A percentile compares a stretch with the other conserved stretches of the same genome.
Conservation (phyloP, 2,329 filamentous ascomycete genomes). For the Xylaria sp. region DNA sequence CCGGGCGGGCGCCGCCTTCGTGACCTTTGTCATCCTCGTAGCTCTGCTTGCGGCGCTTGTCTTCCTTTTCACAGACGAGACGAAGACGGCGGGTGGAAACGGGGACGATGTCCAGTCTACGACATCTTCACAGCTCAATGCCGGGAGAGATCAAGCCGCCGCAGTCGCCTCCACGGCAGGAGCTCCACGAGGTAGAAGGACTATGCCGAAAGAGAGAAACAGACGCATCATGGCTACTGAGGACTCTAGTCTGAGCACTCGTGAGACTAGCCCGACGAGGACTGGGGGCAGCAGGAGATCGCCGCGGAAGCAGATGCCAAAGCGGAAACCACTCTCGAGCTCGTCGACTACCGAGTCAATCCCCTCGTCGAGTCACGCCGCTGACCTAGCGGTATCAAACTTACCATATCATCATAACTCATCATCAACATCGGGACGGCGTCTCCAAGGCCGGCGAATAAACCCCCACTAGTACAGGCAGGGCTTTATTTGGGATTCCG, state of each 20-base stretch:
- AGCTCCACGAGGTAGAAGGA: background rate
- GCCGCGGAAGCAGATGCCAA: background rate
- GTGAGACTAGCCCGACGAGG: background rate
- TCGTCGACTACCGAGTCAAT: background rate
- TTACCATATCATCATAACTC: background rate
- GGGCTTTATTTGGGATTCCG: constrained; percentile 18
- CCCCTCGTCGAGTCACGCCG: background rate
- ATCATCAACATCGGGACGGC: background rate
- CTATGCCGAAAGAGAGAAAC: constrained; percentile 6
- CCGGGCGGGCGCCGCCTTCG: constrained; percentile 73
- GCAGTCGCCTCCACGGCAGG: background rate
- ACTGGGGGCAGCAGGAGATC: no score
- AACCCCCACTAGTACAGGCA: constrained; percentile 8
- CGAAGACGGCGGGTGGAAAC: constrained; percentile 33
- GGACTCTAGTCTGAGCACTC: background rate
- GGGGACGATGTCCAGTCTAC: constrained; percentile 9
- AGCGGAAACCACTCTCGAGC: constrained; percentile 6
- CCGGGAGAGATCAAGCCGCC: background rate
- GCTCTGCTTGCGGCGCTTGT: constrained; percentile 63
- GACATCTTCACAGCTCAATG: background rate
- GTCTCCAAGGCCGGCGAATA: background rate
- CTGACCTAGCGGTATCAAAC: background rate
- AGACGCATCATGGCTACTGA: constrained; percentile 12
- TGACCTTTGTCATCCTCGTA: constrained; percentile 67
- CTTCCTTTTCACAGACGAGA: constrained; percentile 63